Percentiles rank a stretch among this genome's conserved stretches.
These are phyloP conservation scores for Claviceps spartinae DNA, from an alignment of 2,329 filamentous ascomycete genomes.

Conservation along the genomic window DNA sequence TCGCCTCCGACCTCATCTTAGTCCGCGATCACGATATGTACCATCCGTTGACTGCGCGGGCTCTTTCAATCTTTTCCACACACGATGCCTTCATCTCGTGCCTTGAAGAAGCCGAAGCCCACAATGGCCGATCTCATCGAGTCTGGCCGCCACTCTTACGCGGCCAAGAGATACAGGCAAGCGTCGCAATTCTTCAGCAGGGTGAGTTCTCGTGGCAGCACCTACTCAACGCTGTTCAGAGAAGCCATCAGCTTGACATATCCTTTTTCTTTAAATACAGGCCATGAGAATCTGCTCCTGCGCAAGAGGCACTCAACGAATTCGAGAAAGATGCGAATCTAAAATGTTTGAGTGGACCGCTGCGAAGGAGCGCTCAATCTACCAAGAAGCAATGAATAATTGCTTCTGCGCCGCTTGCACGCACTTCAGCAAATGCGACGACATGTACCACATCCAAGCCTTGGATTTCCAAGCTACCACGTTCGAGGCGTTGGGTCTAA, in stretches of 20 bases:
- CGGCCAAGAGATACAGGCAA: constrained; percentile 19
- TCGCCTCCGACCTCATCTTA: not conserved
- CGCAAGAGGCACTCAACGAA: constrained; percentile 19
- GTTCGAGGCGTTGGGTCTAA: no score
- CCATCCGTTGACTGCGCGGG: constrained; percentile 4
- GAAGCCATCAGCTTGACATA: not conserved
- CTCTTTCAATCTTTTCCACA: constrained; percentile 5
- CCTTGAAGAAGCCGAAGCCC: not conserved
- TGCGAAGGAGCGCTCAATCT: no score
- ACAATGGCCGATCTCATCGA: constrained; percentile 11
- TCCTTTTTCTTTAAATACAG: constrained; percentile 9
- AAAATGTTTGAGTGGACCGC: not conserved
- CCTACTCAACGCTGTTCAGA: not conserved
- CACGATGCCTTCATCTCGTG: constrained; percentile 7
- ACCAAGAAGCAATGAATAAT: no score
- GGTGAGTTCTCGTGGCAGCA: constrained; percentile 10
- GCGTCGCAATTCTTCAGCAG: constrained; percentile 25
- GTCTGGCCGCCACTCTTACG: constrained; percentile 21
- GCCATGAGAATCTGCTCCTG: constrained; percentile 25
- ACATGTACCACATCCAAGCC: no score
- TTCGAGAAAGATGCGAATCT: constrained; percentile 2
- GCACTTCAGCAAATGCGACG: no score
- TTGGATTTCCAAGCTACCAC: no score
- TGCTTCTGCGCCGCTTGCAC: no score
- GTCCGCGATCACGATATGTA: not conserved